Evolutionary conservation across 768 basidiomycete genomes (phyloP).

Genomic region (Pleurotus tuber-regium): DNA sequence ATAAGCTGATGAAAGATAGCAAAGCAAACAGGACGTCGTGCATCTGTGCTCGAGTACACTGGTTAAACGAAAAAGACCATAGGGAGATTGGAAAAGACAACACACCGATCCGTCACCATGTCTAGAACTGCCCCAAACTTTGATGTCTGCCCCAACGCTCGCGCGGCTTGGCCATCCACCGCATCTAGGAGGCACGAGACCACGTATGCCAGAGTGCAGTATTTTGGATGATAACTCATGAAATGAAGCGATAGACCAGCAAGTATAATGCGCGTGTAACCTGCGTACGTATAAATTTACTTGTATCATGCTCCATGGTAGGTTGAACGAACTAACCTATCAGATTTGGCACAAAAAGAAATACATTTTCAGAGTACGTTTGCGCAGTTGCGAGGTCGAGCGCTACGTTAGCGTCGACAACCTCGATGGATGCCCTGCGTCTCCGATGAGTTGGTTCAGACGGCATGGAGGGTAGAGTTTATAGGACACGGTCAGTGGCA

Average conservation of each 20-base stretch:
- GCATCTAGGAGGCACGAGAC: conserved; percentile 94
- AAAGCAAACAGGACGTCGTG: conserved; percentile 92
- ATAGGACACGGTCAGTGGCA: background rate
- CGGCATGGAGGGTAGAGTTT: conserved; percentile 15
- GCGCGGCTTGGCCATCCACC: conserved; percentile 90
- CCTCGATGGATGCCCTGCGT: conserved; percentile 56
- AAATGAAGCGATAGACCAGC: conserved; percentile 86
- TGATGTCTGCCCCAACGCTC: conserved; percentile 84
- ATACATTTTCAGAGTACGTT: conserved; percentile 91
- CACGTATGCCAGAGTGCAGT: conserved; percentile 85
- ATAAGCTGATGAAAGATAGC: conserved; percentile 90
- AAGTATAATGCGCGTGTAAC: conserved; percentile 87
- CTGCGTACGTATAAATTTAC: conserved; percentile 35
- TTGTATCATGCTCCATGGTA: background rate
- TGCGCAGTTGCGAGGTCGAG: conserved; percentile 87
- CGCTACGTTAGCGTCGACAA: conserved; percentile 81
- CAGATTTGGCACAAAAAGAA: conserved; percentile 94
- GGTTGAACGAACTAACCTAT: conserved; percentile 61
- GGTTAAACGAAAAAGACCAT: too few species aligned
- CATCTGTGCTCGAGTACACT: conserved; percentile 73
- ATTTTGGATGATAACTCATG: conserved; percentile 95
- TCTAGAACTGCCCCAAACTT: conserved; percentile 98
- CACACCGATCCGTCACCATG: conserved; percentile 98
- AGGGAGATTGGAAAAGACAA: too few species aligned
- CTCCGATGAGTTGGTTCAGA: conserved; percentile 35